Base-by-base conservation (phyloP, 1,139 yeast genomes). In the Nadsonia commutata region DNA sequence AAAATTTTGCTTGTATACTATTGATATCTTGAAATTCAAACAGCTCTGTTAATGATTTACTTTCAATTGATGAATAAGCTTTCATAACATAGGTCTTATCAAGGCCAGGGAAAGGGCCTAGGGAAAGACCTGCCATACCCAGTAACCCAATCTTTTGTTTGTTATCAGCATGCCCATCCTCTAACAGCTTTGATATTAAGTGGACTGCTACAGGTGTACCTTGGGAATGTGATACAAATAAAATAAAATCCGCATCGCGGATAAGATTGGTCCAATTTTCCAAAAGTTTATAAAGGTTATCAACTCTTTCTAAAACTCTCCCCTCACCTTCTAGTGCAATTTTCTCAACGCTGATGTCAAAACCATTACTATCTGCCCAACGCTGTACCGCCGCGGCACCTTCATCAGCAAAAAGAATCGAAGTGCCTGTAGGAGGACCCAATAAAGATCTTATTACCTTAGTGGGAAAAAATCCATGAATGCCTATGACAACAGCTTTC, bases 241-340 rank as follows among this genome's bases (percentile, higher is more conserved):
- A 84, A 9, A 90, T 75, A 52, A 81, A 80, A 58, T 90, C 97
- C 0, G 96, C 90, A 23, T 74, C 70, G 44, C 74, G 71, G 23
- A 90, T 68, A 52, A 82, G 85, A 19, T 74, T 66, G 39, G 70
- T 64, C 86, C 93, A 83, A 57, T 78, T 78, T 51, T 67, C 66
- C 58, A 90, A 67, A 39, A 84, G 74, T 27, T 78, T 76, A 47
- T 78, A 81, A 53, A 88, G 83, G 52, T 77, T 82, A 37, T 79
- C 80, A 4, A 88, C 95, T 36, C 97, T 68, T 51, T 84, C 86
- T 52, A 83, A 74, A 2, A 90, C 80, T 56, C 80, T 82, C 1
- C 97, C 97, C 55, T 90, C 97, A 49, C 83, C 86, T 56, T 88
- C 97, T 37, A 90, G 67, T 0, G 97, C 97, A 48, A 90, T 84